Evolutionary conservation across 1,284 basidiomycete genomes (phyloP), one percentile per base, ranked within the genome.

Genomic region (Ustilago vetiveriae): DNA sequence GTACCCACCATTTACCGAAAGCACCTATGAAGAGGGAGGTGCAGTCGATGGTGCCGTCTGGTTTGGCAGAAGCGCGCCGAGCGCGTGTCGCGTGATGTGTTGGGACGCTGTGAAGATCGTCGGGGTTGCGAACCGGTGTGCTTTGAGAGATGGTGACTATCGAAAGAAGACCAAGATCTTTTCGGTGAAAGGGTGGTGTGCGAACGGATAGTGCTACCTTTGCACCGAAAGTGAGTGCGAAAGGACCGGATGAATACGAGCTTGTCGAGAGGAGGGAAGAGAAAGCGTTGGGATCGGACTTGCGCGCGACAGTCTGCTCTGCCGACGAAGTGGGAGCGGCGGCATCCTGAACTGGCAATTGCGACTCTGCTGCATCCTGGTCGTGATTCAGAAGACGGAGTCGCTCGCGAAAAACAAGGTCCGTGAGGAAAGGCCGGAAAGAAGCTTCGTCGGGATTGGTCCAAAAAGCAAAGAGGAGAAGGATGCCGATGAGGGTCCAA

Each of bases 401-500:
- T 82, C 97, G 93, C 60, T 92, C 90, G 48, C 93, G 90, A 82
- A 98, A 96, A 33, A 93, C 93, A 79, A 92, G 90, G 81, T 96
- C 93, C 29, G 94, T 97, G 76, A 98, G 89, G 84, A 93, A 94
- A 14, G 92, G 87, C 54, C 92, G 88, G 84, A 97, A 97, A 3
- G 92, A 93, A 40, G 88, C 88, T 83, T 97, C 93, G 53, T 89
- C 89, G 16, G 94, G 94, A 82, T 95, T 96, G 36, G 92, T 92
- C 82, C 93, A 87, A 85, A 94, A 94, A 41, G 94, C 94, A 23
- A 75, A 67, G 26, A 75, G 70, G 23, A 74, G 49, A n/a, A 65
- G 44, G 29, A 72, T 54, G 17, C 54, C 57, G 33, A 75, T 54
- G 33, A 75, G 53, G 3, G 66, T 68, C 54, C 67, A 70, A 1